Conservation (phyloP, 176 grass and related monocot species). For the Stipa capillata region DNA sequence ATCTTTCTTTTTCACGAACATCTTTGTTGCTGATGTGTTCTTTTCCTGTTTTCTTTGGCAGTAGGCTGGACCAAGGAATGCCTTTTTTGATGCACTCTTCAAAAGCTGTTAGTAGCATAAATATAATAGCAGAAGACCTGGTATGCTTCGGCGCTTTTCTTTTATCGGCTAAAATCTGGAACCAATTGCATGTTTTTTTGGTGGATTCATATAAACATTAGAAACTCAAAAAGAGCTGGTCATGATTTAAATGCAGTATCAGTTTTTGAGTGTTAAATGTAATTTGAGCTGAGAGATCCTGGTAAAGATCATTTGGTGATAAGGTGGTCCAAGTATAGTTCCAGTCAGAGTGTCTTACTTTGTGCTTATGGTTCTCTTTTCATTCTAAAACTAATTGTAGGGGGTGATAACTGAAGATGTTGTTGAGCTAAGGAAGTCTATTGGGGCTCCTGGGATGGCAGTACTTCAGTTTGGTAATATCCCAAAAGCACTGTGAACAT, state of each 20-base stretch:
- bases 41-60: constrained; percentile 48
- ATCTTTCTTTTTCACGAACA: background rate
- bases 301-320: background rate
- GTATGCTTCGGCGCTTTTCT: constrained; percentile 24
- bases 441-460: constrained; percentile 90
- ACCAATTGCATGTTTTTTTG: background rate
- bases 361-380: constrained; percentile 22
- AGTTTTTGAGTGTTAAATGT: background rate
- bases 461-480: constrained; percentile 93
- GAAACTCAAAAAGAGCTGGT: background rate
- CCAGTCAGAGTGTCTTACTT: background rate
- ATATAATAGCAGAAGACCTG: constrained; percentile 94
- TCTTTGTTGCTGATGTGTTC: constrained; percentile 16
- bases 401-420: constrained; percentile 97
- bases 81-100: constrained; percentile 83
- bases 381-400: constrained; percentile 22
- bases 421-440: constrained; percentile 81
- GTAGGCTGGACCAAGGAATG: constrained; percentile 97
- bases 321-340: background rate
- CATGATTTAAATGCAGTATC: background rate
- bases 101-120: constrained; percentile 70
- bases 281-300: background rate
- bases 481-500: background rate
- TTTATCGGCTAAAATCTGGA: background rate
- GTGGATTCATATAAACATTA: background rate